These are phyloP conservation scores for Amaranthus hypochondriacus DNA, from an alignment of 148 eudicot species.

Conservation along the genomic window DNA sequence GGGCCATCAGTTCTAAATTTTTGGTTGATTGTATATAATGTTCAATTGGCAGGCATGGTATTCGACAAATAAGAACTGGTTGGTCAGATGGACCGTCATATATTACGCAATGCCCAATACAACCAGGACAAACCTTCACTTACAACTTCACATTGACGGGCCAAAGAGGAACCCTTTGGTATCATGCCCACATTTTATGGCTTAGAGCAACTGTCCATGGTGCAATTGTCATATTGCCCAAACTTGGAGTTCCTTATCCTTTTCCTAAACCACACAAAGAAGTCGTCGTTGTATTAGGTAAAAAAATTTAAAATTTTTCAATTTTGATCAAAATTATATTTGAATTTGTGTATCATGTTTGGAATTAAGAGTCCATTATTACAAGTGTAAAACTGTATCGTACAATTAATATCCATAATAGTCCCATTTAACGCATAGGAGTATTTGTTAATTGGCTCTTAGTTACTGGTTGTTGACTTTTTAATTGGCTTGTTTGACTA, in stretches of 20 bases:
- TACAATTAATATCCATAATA: no score
- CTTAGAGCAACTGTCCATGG: slow-evolving; percentile 19
- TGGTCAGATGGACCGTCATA: slow-evolving; percentile 25
- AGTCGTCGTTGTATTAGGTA: slow-evolving; percentile 8
- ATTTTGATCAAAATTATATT: no score
- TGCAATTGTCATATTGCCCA: slow-evolving; percentile 21
- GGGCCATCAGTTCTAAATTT: no score
- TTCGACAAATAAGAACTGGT: slow-evolving; percentile 15
- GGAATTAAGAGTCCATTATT: no score
- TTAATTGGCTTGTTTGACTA: no score
- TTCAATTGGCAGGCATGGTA: slow-evolving; percentile 13
- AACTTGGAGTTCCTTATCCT: slow-evolving; percentile 17
- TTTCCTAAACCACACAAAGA: slow-evolving; percentile 17
- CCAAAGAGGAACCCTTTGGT: slow-evolving; percentile 17
- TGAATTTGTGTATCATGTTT: no score
- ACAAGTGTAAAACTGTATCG: no score
- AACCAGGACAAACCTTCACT: slow-evolving; percentile 13
- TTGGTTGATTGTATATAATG: no score
- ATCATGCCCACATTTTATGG: slow-evolving; percentile 19
- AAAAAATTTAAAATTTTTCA: neutral
- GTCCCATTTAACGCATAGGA: no score
- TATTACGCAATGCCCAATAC: slow-evolving; percentile 20
- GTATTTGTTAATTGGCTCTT: no score
- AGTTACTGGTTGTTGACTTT: no score
- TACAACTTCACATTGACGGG: slow-evolving; percentile 16